Evolutionary conservation across 1,139 yeast genomes (phyloP).

Genomic region (Kurtzmaniella quercitrusa): DNA sequence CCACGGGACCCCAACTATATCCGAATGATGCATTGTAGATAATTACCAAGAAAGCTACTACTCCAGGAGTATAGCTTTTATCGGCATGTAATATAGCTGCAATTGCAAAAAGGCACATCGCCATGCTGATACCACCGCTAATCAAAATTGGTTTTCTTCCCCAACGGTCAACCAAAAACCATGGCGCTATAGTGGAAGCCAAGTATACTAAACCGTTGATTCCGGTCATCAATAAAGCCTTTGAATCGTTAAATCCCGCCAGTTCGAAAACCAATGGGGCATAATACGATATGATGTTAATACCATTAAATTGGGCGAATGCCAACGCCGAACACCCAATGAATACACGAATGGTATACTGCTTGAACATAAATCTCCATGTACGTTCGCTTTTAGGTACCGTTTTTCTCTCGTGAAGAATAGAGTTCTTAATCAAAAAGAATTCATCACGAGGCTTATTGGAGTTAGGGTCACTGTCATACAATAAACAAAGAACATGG

Average conservation of each 20-base stretch:
- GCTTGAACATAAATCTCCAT: slow-evolving; percentile 42
- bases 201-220: slow-evolving; percentile 48
- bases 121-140: slow-evolving; percentile 48
- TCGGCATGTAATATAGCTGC: slow-evolving; percentile 38
- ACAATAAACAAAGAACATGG: slow-evolving; percentile 76
- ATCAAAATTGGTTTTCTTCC: slow-evolving; percentile 52
- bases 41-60: slow-evolving; percentile 47
- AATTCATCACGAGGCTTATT: slow-evolving; percentile 46
- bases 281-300: slow-evolving; percentile 51
- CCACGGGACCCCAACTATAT: slow-evolving; percentile 56
- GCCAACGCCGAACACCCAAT: slow-evolving; percentile 50
- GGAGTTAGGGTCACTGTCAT: slow-evolving; percentile 50
- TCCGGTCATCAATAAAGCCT: slow-evolving; percentile 52
- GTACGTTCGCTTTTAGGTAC: slow-evolving; percentile 40
- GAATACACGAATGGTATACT: slow-evolving; percentile 35
- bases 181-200: slow-evolving; percentile 47
- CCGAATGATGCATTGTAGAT: slow-evolving; percentile 53
- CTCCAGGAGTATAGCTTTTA: slow-evolving; percentile 34
- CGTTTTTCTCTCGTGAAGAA: slow-evolving; percentile 44
- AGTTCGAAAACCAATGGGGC: slow-evolving; percentile 53
- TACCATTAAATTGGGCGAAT: slow-evolving; percentile 56
- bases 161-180: slow-evolving; percentile 53
- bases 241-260: slow-evolving; percentile 49
- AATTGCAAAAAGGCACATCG: slow-evolving; percentile 36
- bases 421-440: slow-evolving; percentile 77